Base-by-base conservation (phyloP, 176 grass and related monocot species). In the Carex littledalei region DNA sequence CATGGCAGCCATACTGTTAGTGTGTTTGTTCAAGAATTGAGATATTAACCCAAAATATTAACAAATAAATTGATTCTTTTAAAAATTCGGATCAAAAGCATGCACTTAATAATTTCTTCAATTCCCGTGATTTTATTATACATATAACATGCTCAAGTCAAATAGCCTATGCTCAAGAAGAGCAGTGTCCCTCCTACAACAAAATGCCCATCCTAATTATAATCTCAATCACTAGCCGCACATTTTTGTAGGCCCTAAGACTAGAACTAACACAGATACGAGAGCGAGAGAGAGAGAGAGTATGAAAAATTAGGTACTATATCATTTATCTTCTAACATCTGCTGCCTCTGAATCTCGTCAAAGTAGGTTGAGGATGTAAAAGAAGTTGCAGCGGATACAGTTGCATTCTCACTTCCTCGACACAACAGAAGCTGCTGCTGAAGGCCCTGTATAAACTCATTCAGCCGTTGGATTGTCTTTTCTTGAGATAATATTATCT, bases 401-500 rank as follows among this genome's bases (percentile, higher is more conserved):
- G 54, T 34, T 41, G 41, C 65, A 68, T 90, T 97, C 20, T 83
- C 63, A 76, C 80, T 97, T 75, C 71, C 82, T 77, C 87, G 87
- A 67, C 91, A 97, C 68, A 91, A 86, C 67, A 88, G 12, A 79
- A 93, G 86, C 47, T 97, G 89, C 43, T 87, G 88, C 45, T 97
- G 94, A 84, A 93, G 89, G 85, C 87, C 93, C 81, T 90, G 87
- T 67, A 97, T 82, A 84, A 90, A 86, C 26, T 86, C 88, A 84
- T 97, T 93, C 79, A 97, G 72, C 84, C 73, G 81, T 16, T 81
- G 91, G 73, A 97, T 97, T 58, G 88, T 97, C 91, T 97, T 97
- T 89, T 97, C 91, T 90, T 97, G 94, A 82, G 94, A 88, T 85
- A 97, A 88, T 79, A 97, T 97, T 84, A 97, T 90, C 91, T 97